These are phyloP conservation scores for Chondrus crispus DNA, from an alignment of 23 red algal species.

Conservation along the genomic window DNA sequence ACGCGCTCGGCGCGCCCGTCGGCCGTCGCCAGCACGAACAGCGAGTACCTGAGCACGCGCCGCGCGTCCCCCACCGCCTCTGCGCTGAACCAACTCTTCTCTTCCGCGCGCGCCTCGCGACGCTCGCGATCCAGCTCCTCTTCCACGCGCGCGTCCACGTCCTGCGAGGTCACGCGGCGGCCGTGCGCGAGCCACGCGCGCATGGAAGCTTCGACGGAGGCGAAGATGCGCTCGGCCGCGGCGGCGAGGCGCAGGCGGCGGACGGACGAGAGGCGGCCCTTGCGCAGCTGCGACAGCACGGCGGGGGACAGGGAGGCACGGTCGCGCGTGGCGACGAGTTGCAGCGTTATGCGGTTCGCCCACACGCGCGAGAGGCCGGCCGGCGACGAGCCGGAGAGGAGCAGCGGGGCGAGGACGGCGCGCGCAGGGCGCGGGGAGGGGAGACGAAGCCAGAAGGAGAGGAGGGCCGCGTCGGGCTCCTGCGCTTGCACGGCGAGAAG, in stretches of 20 bases:
- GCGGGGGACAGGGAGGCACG: neutral
- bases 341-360: conserved; percentile 9
- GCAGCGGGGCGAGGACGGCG: neutral
- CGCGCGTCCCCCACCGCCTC: neutral
- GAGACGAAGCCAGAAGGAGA: conserved; percentile 4
- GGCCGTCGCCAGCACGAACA: neutral
- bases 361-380: neutral
- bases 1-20: neutral
- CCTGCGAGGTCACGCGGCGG: neutral
- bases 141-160: neutral
- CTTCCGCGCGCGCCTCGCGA: neutral
- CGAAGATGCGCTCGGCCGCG: neutral
- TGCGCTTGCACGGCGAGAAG: conserved; percentile 30
- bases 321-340: neutral
- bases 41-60: neutral
- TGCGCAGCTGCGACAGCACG: neutral
- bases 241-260: no score
- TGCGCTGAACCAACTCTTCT: neutral
- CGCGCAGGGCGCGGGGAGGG: neutral
- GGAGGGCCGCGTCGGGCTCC: neutral
- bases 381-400: neutral
- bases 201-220: neutral
- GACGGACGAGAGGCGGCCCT: neutral
- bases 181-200: neutral
- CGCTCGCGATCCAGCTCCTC: neutral